Evolutionary conservation across 441 rosid species (phyloP), one percentile per base, ranked within the genome.

Genomic region (Mallotus repandus): DNA sequence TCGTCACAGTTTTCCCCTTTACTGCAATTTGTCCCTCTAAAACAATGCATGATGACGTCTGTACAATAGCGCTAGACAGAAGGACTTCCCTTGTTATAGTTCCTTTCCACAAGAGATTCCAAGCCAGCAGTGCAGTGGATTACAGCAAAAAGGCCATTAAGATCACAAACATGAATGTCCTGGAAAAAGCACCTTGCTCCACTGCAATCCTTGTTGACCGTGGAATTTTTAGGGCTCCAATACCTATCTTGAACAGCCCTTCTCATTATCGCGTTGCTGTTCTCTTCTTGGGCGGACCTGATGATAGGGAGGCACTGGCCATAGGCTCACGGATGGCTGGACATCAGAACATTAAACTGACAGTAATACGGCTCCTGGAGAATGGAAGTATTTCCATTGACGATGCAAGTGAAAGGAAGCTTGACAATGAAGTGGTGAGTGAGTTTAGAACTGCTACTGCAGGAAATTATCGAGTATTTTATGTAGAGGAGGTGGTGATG

Each of bases 241-340:
- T 59, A 58, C 71, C 78, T 54, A 58, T 76, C 76, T 49, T 52
- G 52, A 63, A 72, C 49, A 32, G 56, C 49, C 19, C 62, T 68
- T 61, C 67, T 14, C 65, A 63, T 43, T 66, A 66, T 32, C 41
- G 48, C 12, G 67, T 85, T 8, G 85, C 74, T 0, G 68, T 80
- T 29, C 22, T 87, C 18, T 85, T 85, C 62, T 22, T 84, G 9
- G 85, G 84, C 2, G 86, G 91, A 2, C 55, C 22, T 11, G 84
- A 85, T 66, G 89, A 84, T 56, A 79, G 91, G 5, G 89, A 85
- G 75, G 89, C 84, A 9, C n/a, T 84, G 38, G 70, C 85, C 2
- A 63, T 82, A 18, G 81, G 63, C 8, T 59, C 56, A 8, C 74
- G 84, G 10, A 80, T 83, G 87, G 41, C 77, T 7, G 67, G 71